Conservation (phyloP, 2,329 filamentous ascomycete genomes). For the Rutstroemia sydowiana region DNA sequence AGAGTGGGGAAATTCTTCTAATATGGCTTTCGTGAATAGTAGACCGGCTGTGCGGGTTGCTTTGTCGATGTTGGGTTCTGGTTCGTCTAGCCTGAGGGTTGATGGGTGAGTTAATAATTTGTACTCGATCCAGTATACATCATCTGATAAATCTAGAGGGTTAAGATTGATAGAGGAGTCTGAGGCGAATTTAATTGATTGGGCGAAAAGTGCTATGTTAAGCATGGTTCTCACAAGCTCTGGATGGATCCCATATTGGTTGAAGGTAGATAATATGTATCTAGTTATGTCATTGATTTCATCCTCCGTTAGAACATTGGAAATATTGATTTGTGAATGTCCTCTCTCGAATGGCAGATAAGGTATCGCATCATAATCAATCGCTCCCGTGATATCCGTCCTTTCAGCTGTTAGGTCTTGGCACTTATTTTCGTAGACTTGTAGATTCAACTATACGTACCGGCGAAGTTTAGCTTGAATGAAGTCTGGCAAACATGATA, state of each 20-base stretch:
- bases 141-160: slow-evolving; percentile 14
- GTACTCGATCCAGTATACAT: slow-evolving; percentile 19
- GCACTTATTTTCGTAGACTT: not conserved
- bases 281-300: not conserved
- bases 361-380: slow-evolving; percentile 18
- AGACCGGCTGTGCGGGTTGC: slow-evolving; percentile 16
- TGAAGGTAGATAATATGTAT: not conserved
- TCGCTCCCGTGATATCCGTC: slow-evolving; percentile 21
- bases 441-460: not conserved
- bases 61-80: slow-evolving; percentile 9
- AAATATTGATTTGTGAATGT: slow-evolving; percentile 9
- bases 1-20: slow-evolving; percentile 19
- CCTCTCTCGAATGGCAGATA: slow-evolving; percentile 11
- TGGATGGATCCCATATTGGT: not conserved
- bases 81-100: not conserved
- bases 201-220: slow-evolving; percentile 14
- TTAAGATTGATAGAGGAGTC: slow-evolving; percentile 5
- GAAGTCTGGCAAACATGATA: slow-evolving; percentile 8
- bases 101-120: slow-evolving; percentile 14
- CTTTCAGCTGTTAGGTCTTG: slow-evolving; percentile 5
- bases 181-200: slow-evolving; percentile 13
- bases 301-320: slow-evolving; percentile 7
- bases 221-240: slow-evolving; percentile 12
- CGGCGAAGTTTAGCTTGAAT: slow-evolving; percentile 19
- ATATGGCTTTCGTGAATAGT: slow-evolving; percentile 17